Evolutionary conservation across 23 red algal species (phyloP).

Genomic region (Chondrus crispus): DNA sequence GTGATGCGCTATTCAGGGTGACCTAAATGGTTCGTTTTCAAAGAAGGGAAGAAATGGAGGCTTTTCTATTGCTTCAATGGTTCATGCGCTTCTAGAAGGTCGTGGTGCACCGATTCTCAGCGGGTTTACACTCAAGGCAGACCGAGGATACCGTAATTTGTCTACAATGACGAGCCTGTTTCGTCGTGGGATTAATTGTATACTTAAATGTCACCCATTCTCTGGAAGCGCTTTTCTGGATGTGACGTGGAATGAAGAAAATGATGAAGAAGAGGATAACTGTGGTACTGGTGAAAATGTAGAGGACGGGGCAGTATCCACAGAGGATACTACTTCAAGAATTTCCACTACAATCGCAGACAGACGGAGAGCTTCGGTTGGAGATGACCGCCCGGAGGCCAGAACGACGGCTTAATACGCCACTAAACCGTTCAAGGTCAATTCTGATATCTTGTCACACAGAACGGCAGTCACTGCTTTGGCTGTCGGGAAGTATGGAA

Average conservation of each 20-base stretch:
- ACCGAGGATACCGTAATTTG: not conserved
- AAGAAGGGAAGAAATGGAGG: not conserved
- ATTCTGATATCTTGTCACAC: not conserved
- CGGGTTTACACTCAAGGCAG: not conserved
- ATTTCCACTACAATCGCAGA: not conserved
- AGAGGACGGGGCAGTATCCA: too few relatives aligned
- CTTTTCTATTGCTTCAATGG: not conserved
- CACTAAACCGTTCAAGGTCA: not conserved
- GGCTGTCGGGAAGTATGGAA: not conserved
- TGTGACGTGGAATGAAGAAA: not conserved
- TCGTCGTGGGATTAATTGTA: not conserved
- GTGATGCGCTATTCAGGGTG: too few relatives aligned
- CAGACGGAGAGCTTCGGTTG: not conserved
- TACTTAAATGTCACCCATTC: not conserved
- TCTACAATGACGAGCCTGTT: not conserved
- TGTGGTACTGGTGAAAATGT: not conserved
- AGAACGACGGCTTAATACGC: not conserved
- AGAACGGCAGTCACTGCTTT: not conserved
- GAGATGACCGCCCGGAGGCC: not conserved
- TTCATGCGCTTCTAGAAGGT: not conserved
- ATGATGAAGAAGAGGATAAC: too few relatives aligned
- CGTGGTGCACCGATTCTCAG: not conserved
- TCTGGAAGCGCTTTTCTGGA: not conserved
- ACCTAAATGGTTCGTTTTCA: not conserved
- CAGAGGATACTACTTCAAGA: not conserved